A percentile compares a stretch with the other conserved stretches of the same genome.
phyloP scores from a whole-genome alignment of 2,329 filamentous ascomycete genomes.

The Aspergillus sp. region DNA sequence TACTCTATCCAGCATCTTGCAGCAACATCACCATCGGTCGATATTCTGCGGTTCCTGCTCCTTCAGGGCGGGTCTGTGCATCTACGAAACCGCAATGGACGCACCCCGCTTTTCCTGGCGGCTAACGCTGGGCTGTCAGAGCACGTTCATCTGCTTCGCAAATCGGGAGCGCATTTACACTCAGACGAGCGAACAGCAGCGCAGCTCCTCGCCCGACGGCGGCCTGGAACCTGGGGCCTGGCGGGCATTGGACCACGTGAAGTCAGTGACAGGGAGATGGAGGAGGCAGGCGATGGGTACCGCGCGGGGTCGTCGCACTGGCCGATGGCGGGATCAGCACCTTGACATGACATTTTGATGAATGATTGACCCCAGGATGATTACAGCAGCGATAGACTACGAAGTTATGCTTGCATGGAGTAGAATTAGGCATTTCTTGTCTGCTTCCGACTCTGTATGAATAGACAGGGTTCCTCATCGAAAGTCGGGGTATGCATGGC shows the following conservation, averaged over 20 bases:
- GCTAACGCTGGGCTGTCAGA: conserved; percentile 56
- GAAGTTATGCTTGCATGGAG: neutral
- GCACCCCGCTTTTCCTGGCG: conserved; percentile 60
- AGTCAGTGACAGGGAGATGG: conserved; percentile 12
- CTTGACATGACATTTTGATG: neutral
- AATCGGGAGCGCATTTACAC: conserved; percentile 61
- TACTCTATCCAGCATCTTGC: conserved; percentile 50
- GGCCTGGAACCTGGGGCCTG: conserved; percentile 43
- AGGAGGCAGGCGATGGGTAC: neutral
- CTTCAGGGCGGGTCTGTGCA: conserved; percentile 59
- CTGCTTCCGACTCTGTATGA: neutral
- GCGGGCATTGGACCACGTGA: conserved; percentile 39
- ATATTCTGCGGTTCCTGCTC: conserved; percentile 57
- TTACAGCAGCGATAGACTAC: neutral
- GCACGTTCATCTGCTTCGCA: conserved; percentile 54
- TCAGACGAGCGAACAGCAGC: conserved; percentile 56
- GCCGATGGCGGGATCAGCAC: conserved; percentile 14
- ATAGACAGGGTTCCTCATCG: neutral
- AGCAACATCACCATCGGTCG: conserved; percentile 55
- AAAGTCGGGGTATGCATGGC: neutral
- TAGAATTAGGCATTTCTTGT: neutral
- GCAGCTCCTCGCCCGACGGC: conserved; percentile 47
- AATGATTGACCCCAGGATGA: neutral
- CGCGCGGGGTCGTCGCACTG: conserved; percentile 8
- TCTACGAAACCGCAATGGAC: conserved; percentile 57